phyloP scores from a whole-genome alignment of 768 basidiomycete species.

The Rhizopogon vesiculosus region DNA sequence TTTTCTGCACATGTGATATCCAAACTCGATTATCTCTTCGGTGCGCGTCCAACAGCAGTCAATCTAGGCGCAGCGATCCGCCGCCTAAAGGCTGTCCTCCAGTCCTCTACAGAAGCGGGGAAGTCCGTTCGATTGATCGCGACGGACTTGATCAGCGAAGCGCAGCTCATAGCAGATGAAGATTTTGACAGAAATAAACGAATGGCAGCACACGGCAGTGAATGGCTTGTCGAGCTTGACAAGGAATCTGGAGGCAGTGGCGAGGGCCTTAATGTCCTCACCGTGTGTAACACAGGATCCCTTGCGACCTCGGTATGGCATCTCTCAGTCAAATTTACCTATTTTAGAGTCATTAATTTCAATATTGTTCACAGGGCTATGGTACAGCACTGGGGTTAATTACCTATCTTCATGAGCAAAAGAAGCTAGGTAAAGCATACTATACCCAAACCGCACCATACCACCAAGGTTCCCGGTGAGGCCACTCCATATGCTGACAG shows the following conservation, averaged over 20 bases:
- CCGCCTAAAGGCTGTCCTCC: slow-evolving; percentile 55
- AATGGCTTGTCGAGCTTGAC: slow-evolving; percentile 67
- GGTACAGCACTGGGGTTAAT: slow-evolving; percentile 94
- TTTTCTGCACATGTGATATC: slow-evolving; percentile 53
- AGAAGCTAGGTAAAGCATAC: slow-evolving; percentile 76
- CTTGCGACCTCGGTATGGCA: slow-evolving; percentile 82
- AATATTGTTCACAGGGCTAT: slow-evolving; percentile 60
- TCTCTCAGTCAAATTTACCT: background rate
- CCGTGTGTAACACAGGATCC: slow-evolving; percentile 97
- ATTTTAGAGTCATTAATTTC: background rate
- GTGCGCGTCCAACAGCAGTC: slow-evolving; percentile 93
- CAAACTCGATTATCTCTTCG: slow-evolving; percentile 69
- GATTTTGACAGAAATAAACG: slow-evolving; percentile 82
- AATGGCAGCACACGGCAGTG: slow-evolving; percentile 83
- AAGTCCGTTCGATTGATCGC: slow-evolving; percentile 44
- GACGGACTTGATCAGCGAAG: slow-evolving; percentile 63
- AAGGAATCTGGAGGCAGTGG: slow-evolving; percentile 35
- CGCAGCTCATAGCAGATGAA: slow-evolving; percentile 71
- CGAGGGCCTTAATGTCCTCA: slow-evolving; percentile 71
- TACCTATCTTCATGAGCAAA: slow-evolving; percentile 78
- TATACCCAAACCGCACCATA: slow-evolving; percentile 95
- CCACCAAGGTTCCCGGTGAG: slow-evolving; percentile 82
- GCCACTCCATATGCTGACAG: background rate
- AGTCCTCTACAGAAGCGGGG: slow-evolving; percentile 29
- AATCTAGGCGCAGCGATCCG: slow-evolving; percentile 87